phyloP scores from a whole-genome alignment of 345 rosid species.

The Hypericum androsaemum region DNA sequence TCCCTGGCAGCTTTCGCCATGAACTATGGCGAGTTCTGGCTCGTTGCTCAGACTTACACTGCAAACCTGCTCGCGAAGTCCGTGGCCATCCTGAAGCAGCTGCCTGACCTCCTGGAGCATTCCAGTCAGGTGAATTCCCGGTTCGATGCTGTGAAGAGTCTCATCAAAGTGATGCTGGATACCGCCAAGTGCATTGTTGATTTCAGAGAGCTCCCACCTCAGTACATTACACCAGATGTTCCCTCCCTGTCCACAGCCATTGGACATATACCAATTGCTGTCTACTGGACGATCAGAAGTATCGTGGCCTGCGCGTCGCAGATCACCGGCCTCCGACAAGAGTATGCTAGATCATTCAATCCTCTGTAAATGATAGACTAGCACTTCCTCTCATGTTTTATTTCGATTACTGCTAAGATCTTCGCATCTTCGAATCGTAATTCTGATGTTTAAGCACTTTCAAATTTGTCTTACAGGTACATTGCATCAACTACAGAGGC shows the following conservation, averaged over 20 bases:
- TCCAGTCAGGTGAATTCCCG: not conserved
- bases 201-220: constrained; percentile 1
- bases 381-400: not conserved
- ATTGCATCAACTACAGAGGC: constrained; percentile 43
- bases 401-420: not conserved
- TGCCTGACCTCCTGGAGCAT: not conserved
- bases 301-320: constrained; percentile 2
- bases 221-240: constrained; percentile 1
- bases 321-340: constrained; percentile 2
- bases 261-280: constrained; percentile 3
- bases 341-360: not conserved
- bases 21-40: constrained; percentile 7
- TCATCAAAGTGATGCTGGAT: constrained; percentile 1
- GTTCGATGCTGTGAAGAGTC: not conserved
- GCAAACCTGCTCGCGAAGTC: not conserved
- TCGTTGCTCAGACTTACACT: constrained; percentile 1
- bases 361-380: not conserved
- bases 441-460: constrained; percentile 3
- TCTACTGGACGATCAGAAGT: constrained; percentile 3
- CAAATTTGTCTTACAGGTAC: constrained; percentile 25
- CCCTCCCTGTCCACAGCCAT: not conserved
- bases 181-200: not conserved
- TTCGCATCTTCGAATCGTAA: not conserved
- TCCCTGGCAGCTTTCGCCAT: not conserved
- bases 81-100: constrained; percentile 3